A percentile compares a stretch with the other conserved stretches of the same genome.
Conservation (phyloP, 345 rosid genomes). For the Sonneratia caseolaris region DNA sequence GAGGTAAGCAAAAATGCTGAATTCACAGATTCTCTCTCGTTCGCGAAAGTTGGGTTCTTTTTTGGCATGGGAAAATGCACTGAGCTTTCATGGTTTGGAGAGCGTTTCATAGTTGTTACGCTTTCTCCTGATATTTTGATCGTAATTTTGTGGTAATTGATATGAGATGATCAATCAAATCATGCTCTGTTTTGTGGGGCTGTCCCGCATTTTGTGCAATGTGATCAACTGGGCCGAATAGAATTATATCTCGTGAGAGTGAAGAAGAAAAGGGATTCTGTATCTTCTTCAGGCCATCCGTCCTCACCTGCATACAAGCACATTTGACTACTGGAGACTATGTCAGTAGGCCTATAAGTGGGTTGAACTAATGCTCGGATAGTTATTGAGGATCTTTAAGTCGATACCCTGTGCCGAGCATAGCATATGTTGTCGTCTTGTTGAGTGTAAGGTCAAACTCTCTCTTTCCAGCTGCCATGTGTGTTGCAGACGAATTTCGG, state of each 20-base stretch:
- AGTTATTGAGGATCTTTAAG: not conserved
- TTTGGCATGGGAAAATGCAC: not conserved
- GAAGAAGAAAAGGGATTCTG: not conserved
- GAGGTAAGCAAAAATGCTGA: slow-evolving; percentile 5
- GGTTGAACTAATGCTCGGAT: not conserved
- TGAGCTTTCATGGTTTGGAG: not conserved
- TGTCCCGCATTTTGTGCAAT: not conserved
- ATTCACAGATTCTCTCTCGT: not conserved
- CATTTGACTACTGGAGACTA: not conserved
- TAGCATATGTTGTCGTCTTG: no score
- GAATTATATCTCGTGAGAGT: not conserved
- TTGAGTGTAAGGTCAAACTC: not conserved
- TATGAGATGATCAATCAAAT: not conserved
- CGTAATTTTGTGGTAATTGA: not conserved
- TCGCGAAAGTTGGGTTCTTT: not conserved
- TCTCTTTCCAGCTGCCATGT: not conserved
- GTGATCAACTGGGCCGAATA: not conserved
- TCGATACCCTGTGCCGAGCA: not conserved
- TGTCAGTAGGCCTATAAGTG: not conserved
- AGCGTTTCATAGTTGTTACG: not conserved
- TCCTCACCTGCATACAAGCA: not conserved
- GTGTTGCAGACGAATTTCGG: not conserved
- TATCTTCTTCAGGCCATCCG: not conserved
- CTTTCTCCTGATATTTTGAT: not conserved
- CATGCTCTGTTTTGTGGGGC: not conserved